phyloP scores from a whole-genome alignment of 352 stramenopile species.

The Halophytophthora polymorphica region DNA sequence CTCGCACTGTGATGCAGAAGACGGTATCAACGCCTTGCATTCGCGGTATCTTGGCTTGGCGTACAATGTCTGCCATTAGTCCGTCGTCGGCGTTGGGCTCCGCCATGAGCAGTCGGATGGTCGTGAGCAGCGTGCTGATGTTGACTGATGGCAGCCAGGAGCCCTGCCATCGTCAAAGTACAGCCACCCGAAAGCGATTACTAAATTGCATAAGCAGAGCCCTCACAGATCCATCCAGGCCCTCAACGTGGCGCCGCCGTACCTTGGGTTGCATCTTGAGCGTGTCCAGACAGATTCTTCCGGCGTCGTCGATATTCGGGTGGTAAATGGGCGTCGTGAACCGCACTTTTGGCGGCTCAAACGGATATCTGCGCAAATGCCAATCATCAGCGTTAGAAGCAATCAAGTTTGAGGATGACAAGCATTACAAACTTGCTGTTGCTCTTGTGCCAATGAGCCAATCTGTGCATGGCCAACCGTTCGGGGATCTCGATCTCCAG shows the following conservation, averaged over 20 bases:
- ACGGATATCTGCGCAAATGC: slow-evolving; percentile 57
- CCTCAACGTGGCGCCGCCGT: neutral
- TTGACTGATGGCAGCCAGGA: slow-evolving; percentile 92
- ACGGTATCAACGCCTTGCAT: no score
- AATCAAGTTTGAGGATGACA: slow-evolving; percentile 4
- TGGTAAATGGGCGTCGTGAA: slow-evolving; percentile 84
- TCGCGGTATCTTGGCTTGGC: neutral
- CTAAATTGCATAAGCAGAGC: no score
- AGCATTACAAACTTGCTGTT: neutral
- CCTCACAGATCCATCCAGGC: neutral
- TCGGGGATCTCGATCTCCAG: slow-evolving; percentile 77
- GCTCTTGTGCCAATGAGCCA: neutral
- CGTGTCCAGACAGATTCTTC: slow-evolving; percentile 89
- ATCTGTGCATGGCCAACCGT: slow-evolving; percentile 23
- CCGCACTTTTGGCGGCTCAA: slow-evolving; percentile 77
- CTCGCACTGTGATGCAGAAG: no score
- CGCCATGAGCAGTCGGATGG: slow-evolving; percentile 88
- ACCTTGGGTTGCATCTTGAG: slow-evolving; percentile 91
- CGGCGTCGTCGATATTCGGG: slow-evolving; percentile 82
- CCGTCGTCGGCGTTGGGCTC: slow-evolving; percentile 90
- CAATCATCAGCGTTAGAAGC: neutral
- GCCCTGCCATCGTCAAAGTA: slow-evolving; percentile 56
- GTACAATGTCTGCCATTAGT: slow-evolving; percentile 87
- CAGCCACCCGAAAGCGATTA: neutral
- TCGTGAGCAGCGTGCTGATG: slow-evolving; percentile 88